Conservation (phyloP, 768 basidiomycete genomes). For the Xerocomellus dryophilus region DNA sequence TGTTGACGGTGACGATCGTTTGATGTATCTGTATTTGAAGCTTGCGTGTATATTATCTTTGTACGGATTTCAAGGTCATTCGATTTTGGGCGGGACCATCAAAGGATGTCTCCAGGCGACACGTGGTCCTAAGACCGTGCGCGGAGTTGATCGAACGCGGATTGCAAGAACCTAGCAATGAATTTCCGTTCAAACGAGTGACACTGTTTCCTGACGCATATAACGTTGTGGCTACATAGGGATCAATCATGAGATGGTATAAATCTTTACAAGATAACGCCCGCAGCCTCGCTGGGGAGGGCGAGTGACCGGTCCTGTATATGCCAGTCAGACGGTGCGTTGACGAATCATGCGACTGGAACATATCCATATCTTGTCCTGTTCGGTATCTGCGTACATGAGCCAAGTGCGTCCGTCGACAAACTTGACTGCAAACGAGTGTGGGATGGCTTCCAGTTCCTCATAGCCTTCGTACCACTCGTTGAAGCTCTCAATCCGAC, state of each 20-base stretch:
- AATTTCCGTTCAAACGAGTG: constrained; percentile 7
- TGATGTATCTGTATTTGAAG: too few species aligned
- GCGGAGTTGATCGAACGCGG: not conserved
- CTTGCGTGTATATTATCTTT: too few species aligned
- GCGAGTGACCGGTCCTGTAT: constrained; percentile 26
- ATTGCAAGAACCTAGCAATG: not conserved
- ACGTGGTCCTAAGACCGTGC: not conserved
- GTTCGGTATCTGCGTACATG: constrained; percentile 59
- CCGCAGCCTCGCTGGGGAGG: constrained; percentile 30
- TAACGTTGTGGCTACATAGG: constrained; percentile 18
- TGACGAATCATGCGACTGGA: not conserved
- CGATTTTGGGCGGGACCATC: not conserved
- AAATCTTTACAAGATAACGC: constrained; percentile 24
- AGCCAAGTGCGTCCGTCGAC: constrained; percentile 50
- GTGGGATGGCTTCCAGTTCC: constrained; percentile 59
- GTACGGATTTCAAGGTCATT: too few species aligned
- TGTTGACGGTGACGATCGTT: constrained; percentile 44
- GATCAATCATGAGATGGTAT: constrained; percentile 13
- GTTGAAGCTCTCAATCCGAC: constrained; percentile 43
- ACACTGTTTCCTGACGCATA: constrained; percentile 11
- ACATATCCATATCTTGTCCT: constrained; percentile 60
- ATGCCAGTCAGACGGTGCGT: not conserved
- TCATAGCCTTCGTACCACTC: constrained; percentile 71
- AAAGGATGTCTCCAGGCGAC: too few species aligned
- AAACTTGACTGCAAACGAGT: constrained; percentile 67